phyloP scores from a whole-genome alignment of 495 filamentous ascomycete species.

The Chaetomium tenue region DNA sequence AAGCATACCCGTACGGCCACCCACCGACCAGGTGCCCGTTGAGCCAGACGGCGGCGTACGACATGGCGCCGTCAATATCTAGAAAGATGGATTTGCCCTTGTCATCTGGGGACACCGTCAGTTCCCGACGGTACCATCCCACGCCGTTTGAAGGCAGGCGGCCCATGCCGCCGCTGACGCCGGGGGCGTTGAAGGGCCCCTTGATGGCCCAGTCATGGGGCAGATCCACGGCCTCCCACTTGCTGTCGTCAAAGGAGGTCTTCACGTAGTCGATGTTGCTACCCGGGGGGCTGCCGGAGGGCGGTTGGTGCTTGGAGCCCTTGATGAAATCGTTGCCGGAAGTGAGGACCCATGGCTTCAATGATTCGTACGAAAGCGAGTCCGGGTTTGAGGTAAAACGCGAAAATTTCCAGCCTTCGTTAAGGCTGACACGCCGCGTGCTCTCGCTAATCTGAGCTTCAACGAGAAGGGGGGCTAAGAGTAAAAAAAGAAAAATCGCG shows the following conservation, averaged over 20 bases:
- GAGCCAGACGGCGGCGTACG: conserved; percentile 49
- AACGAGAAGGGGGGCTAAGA: neutral
- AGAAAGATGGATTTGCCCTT: conserved; percentile 43
- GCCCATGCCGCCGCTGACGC: conserved; percentile 56
- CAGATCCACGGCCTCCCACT: conserved; percentile 27
- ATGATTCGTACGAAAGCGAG: conserved; percentile 26
- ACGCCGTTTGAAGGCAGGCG: conserved; percentile 52
- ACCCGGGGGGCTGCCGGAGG: conserved; percentile 9
- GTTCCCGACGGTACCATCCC: conserved; percentile 50
- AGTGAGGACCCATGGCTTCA: conserved; percentile 35
- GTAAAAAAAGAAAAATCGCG: neutral
- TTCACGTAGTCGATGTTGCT: conserved; percentile 19
- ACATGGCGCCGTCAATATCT: conserved; percentile 52
- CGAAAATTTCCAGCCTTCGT: conserved; percentile 32
- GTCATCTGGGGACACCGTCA: conserved; percentile 35
- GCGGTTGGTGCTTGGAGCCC: conserved; percentile 16
- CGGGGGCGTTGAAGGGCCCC: conserved; percentile 46
- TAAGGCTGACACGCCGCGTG: conserved; percentile 25
- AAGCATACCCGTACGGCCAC: conserved; percentile 53
- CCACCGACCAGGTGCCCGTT: conserved; percentile 50
- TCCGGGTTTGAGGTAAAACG: conserved; percentile 33
- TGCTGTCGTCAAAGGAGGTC: conserved; percentile 20
- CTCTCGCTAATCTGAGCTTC: neutral
- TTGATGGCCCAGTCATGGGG: conserved; percentile 54
- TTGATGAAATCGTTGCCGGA: conserved; percentile 31